Evolutionary conservation across 192 early-diverging fungal species (phyloP).

Genomic region (Coemansia sp.): DNA sequence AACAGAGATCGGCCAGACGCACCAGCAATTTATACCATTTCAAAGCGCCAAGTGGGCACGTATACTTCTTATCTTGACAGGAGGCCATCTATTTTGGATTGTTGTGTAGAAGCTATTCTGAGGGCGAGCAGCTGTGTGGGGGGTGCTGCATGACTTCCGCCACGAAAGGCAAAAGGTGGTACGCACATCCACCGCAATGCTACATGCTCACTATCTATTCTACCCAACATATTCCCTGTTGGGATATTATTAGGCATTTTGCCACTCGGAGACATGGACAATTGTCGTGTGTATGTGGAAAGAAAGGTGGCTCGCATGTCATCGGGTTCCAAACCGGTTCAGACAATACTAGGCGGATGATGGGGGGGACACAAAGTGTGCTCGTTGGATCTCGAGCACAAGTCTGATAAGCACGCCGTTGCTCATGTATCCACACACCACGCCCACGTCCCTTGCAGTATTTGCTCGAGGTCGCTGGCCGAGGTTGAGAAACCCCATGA

Average conservation of each 20-base stretch:
- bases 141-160: background rate
- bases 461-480: background rate
- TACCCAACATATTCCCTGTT: background rate
- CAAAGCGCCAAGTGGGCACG: background rate
- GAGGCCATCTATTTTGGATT: background rate
- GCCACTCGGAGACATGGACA: background rate
- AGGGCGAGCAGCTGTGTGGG: background rate
- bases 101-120: background rate
- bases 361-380: background rate
- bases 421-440: background rate
- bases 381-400: constrained; percentile 4
- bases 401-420: background rate
- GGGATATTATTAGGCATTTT: constrained; percentile 6
- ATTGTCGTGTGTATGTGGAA: background rate
- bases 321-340: background rate
- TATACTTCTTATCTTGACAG: background rate
- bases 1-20: background rate
- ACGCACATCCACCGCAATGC: background rate
- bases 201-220: background rate
- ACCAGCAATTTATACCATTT: constrained; percentile 1
- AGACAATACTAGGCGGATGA: background rate
- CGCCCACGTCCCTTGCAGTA: background rate
- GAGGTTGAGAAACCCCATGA: background rate
- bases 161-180: background rate
- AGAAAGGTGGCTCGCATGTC: background rate